These are phyloP conservation scores for Pholiota molesta DNA, from an alignment of 768 basidiomycete genomes.

Conservation along the genomic window DNA sequence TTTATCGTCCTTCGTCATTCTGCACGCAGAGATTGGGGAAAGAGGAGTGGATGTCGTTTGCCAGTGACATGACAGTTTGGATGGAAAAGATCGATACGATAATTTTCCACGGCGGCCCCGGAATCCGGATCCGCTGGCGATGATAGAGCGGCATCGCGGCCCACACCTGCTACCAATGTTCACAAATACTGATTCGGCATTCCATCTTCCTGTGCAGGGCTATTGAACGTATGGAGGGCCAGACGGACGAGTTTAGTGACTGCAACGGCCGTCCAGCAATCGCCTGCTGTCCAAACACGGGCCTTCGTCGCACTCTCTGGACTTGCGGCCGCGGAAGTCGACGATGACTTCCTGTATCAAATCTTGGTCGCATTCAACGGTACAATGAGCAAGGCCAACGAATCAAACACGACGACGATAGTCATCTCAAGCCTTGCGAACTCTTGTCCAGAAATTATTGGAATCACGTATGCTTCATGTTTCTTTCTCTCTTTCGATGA, in stretches of 20 bases:
- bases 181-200: not conserved
- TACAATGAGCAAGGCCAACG: slow-evolving; percentile 65
- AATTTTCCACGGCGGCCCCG: too few relatives aligned
- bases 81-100: too few relatives aligned
- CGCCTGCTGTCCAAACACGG: slow-evolving; percentile 84
- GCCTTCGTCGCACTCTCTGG: slow-evolving; percentile 83
- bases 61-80: too few relatives aligned
- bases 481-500: not conserved
- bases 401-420: slow-evolving; percentile 70
- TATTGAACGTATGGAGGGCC: slow-evolving; percentile 81
- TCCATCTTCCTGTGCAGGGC: slow-evolving; percentile 40
- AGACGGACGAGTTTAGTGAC: too few relatives aligned
- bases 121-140: too few relatives aligned
- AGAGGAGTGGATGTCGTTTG: too few relatives aligned
- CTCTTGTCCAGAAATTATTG: slow-evolving; percentile 70
- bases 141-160: too few relatives aligned
- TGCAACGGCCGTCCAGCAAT: slow-evolving; percentile 87
- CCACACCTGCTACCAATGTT: too few relatives aligned
- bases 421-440: slow-evolving; percentile 76
- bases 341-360: slow-evolving; percentile 93
- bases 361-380: slow-evolving; percentile 86
- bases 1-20: too few relatives aligned
- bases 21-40: too few relatives aligned
- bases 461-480: slow-evolving; percentile 62
- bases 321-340: slow-evolving; percentile 82